Percentiles rank a stretch among this genome's conserved stretches.
Evolutionary conservation across 345 rosid genomes (phyloP).

Genomic region (Gossypium turneri): DNA sequence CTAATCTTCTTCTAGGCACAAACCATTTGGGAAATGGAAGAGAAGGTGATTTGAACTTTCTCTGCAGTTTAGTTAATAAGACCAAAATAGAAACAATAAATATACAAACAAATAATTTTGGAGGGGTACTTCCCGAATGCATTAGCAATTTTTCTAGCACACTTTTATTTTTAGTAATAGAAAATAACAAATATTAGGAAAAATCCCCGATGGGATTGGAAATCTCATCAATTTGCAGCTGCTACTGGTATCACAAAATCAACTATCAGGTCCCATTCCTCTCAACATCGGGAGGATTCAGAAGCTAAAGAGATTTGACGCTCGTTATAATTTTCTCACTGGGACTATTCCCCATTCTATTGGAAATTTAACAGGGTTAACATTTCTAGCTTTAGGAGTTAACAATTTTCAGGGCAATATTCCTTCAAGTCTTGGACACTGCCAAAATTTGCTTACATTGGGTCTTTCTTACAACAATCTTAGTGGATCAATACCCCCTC

Average conservation of each 20-base stretch:
- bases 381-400: background rate
- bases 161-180: background rate
- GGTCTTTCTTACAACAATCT: background rate
- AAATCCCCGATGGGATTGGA: constrained; percentile 2
- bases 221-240: background rate
- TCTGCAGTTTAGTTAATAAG: constrained; percentile 17
- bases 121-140: constrained; percentile 13
- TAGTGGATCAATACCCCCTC: background rate
- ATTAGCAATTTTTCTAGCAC: constrained; percentile 21
- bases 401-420: background rate
- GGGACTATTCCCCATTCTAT: background rate
- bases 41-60: constrained; percentile 11
- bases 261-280: background rate
- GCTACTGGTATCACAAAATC: background rate
- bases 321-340: background rate
- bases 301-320: background rate
- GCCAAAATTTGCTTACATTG: background rate
- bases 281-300: background rate
- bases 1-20: fast-evolving
- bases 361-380: background rate
- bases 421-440: background rate
- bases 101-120: background rate
- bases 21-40: constrained; percentile 16
- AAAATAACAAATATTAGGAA: constrained; percentile 7
- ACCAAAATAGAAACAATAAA: background rate